Evolutionary conservation across 164 flowering plant genomes (phyloP).

Genomic region (Chimonanthus salicifolius): DNA sequence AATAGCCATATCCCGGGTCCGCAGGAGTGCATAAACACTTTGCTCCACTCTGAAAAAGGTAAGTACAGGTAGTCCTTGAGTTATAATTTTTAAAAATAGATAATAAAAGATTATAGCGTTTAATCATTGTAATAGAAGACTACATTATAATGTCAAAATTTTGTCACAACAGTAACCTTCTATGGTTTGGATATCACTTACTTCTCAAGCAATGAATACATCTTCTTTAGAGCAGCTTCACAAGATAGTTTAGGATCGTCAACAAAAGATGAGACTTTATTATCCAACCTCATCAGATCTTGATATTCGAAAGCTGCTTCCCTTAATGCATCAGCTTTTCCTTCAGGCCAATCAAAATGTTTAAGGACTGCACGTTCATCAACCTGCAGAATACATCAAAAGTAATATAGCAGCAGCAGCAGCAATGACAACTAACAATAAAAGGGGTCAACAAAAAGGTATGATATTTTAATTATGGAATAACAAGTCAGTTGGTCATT

Average conservation of each 20-base stretch:
- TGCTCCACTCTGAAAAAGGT: constrained; percentile 66
- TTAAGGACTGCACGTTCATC: constrained; percentile 98
- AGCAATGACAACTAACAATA: no score
- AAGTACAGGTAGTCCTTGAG: not conserved
- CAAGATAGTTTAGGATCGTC: constrained; percentile 86
- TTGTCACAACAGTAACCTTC: not conserved
- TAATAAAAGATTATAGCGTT: no score
- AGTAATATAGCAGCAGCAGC: no score
- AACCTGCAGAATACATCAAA: constrained; percentile 37
- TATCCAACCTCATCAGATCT: constrained; percentile 79
- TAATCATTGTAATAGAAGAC: not conserved
- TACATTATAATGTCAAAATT: no score
- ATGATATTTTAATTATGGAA: no score
- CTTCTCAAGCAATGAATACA: constrained; percentile 96
- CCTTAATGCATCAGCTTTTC: constrained; percentile 93
- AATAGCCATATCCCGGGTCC: constrained; percentile 90
- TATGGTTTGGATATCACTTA: constrained; percentile 27
- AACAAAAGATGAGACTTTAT: constrained; percentile 53
- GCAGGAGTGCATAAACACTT: constrained; percentile 82
- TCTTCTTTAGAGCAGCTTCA: constrained; percentile 88
- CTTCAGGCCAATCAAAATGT: constrained; percentile 99
- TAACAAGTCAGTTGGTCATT: no score
- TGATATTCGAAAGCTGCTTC: constrained; percentile 97
- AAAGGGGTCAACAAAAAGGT: no score
- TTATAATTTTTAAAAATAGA: not conserved